Conservation (phyloP, 345 rosid species). For the Crucihimalaya himalaica region DNA sequence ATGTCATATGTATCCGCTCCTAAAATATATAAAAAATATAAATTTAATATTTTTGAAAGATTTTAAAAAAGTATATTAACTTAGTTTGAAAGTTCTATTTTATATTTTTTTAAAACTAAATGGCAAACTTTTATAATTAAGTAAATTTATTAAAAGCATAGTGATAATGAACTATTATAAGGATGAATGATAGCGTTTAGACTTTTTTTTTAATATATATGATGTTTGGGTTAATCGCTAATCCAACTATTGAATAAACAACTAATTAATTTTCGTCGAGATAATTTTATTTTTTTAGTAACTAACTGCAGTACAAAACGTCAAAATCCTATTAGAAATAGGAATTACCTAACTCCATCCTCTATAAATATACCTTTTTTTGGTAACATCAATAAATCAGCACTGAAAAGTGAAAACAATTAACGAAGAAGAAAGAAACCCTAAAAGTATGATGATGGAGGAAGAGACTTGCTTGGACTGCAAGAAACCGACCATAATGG, state of each 20-base stretch:
- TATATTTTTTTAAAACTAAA: too few relatives aligned
- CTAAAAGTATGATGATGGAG: constrained; percentile 16
- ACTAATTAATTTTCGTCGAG: neutral
- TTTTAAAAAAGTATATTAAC: too few relatives aligned
- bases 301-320: neutral
- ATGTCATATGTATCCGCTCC: too few relatives aligned
- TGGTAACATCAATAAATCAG: neutral
- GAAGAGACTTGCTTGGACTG: constrained; percentile 17
- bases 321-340: constrained; percentile 6
- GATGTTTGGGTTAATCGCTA: too few relatives aligned
- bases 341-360: neutral
- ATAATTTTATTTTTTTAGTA: neutral
- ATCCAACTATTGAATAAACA: neutral
- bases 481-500: constrained; percentile 11
- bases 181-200: too few relatives aligned
- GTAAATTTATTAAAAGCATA: too few relatives aligned
- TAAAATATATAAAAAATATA: too few relatives aligned
- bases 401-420: neutral
- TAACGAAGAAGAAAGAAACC: neutral
- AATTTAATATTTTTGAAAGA: too few relatives aligned
- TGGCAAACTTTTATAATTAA: too few relatives aligned
- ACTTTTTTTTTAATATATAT: too few relatives aligned
- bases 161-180: too few relatives aligned
- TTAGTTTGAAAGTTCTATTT: too few relatives aligned
- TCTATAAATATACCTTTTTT: neutral